Conservation (phyloP, 306 rosid species). For the Pachyrhizus erosus region DNA sequence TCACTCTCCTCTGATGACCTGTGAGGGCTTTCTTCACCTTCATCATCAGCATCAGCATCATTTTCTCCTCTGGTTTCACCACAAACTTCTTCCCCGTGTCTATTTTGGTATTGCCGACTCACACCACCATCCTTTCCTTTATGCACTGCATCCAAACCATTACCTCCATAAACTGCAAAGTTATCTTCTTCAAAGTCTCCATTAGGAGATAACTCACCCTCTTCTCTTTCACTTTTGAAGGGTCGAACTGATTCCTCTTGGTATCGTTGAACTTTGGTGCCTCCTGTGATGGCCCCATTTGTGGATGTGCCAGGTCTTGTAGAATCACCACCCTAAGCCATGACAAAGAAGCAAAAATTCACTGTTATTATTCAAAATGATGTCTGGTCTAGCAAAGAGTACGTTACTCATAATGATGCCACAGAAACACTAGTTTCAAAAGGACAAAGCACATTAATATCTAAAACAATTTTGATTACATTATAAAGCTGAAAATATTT, state of each 20-base stretch:
- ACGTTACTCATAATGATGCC: neutral
- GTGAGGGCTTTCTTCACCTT: constrained; percentile 94
- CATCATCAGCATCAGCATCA: constrained; percentile 88
- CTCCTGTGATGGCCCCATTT: constrained; percentile 66
- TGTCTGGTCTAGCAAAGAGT: constrained; percentile 47
- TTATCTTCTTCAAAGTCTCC: constrained; percentile 98
- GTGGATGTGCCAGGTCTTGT: constrained; percentile 64
- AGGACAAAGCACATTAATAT: constrained; percentile 1
- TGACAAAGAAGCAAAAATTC: constrained; percentile 7
- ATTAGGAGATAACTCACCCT: constrained; percentile 97
- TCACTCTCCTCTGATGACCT: constrained; percentile 98
- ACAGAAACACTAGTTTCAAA: neutral
- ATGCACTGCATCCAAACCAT: constrained; percentile 56
- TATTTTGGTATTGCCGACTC: constrained; percentile 64
- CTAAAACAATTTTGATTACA: constrained; percentile 1
- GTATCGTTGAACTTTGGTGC: constrained; percentile 54
- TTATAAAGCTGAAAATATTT: constrained; percentile 21
- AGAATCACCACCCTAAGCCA: constrained; percentile 78
- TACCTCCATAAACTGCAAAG: constrained; percentile 72
- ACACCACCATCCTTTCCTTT: constrained; percentile 61
- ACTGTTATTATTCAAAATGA: neutral
- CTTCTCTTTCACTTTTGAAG: constrained; percentile 90
- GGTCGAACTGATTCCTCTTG: constrained; percentile 73
- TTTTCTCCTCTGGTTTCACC: constrained; percentile 86
- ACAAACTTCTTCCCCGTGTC: constrained; percentile 67